Base-by-base conservation (phyloP, 306 rosid species). In the Oxytropis ochrocephala region DNA sequence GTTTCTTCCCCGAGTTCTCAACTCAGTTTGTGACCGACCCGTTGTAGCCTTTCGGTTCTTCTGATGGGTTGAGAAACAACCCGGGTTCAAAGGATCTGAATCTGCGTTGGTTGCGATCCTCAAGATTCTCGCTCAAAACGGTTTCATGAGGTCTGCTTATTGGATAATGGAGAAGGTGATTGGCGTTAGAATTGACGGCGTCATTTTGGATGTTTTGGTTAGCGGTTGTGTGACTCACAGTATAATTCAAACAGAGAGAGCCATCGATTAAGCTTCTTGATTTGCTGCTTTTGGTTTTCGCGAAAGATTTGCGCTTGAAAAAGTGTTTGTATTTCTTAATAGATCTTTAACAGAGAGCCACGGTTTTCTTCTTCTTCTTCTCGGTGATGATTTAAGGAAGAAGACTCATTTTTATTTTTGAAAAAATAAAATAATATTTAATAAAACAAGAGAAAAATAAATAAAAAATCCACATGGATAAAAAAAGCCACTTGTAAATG, bases 141-240 rank as follows among this genome's bases (percentile, higher is more conserved):
- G 80, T 58, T 41, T 70, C 32, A 82, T 80, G 89, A 50, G 81
- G 24, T 42, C 89, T 4, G 97, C 91, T 0, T 83, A 79, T 52
- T 52, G 87, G 73, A 85, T 91, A 2, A 72, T 82, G 84, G 93
- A 91, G 84, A 83, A 77, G 43, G 85, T 52, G 4, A 29, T 85
- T 69, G 10, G 57, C 17, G 24, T 69, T 1, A 65, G 75, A 33
- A 78, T 83, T 74, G 72, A 69, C 30, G 85, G 64, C 8, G 63
- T 77, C 33, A 73, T 87, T 44, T 62, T 80, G 49, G 83, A 83
- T 61, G 65, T 75, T 67, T 69, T 91, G 52, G 66, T 82, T 44
- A 42, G 33, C 35, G 80, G 29, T 24, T 24, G 29, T 24, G 29
- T 10, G 75, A 76, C 24, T 19, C 56, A 0, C 8, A 7, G 4